These are phyloP conservation scores for Porogramme epimiltina DNA, from an alignment of 1,284 basidiomycete species.

Conservation along the genomic window DNA sequence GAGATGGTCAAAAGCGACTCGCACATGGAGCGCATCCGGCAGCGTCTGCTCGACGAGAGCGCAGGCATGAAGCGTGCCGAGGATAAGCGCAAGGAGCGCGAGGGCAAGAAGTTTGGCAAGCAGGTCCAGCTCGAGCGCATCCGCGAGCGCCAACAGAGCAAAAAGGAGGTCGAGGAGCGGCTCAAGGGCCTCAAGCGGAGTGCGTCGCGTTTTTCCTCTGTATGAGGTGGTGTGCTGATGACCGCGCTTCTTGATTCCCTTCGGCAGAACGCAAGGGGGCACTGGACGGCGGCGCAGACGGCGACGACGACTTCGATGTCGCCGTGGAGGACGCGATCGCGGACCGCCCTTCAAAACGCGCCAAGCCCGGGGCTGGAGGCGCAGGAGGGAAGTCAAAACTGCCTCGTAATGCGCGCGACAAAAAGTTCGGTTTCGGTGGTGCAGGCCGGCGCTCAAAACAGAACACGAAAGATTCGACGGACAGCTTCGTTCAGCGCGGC, in stretches of 20 bases:
- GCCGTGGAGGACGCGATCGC: constrained; percentile 85
- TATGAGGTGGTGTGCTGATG: background rate
- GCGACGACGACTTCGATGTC: constrained; percentile 81
- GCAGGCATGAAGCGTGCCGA: constrained; percentile 92
- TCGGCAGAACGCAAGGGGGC: constrained; percentile 79
- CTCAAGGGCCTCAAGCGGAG: constrained; percentile 88
- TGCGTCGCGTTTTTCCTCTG: constrained; percentile 44
- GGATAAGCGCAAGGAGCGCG: constrained; percentile 88
- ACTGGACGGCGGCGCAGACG: constrained; percentile 72
- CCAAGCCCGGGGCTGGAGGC: constrained; percentile 31
- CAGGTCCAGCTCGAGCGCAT: constrained; percentile 91
- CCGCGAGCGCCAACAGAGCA: constrained; percentile 68
- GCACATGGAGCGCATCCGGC: constrained; percentile 97
- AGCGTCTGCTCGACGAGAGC: constrained; percentile 87
- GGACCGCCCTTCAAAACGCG: constrained; percentile 69
- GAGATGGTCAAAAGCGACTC: constrained; percentile 99
- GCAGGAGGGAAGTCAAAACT: constrained; percentile 42
- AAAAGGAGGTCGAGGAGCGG: constrained; percentile 87
- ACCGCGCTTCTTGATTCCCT: background rate
- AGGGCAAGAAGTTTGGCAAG: constrained; percentile 98
- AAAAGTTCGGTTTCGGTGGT: constrained; percentile 82
- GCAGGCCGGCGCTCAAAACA: constrained; percentile 71
- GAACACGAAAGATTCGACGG: constrained; percentile 80
- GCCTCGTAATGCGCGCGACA: constrained; percentile 69
- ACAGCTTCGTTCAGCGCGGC: constrained; percentile 56